Conservation (phyloP, 2,329 filamentous ascomycete genomes). For the Aspergillus awamori region DNA sequence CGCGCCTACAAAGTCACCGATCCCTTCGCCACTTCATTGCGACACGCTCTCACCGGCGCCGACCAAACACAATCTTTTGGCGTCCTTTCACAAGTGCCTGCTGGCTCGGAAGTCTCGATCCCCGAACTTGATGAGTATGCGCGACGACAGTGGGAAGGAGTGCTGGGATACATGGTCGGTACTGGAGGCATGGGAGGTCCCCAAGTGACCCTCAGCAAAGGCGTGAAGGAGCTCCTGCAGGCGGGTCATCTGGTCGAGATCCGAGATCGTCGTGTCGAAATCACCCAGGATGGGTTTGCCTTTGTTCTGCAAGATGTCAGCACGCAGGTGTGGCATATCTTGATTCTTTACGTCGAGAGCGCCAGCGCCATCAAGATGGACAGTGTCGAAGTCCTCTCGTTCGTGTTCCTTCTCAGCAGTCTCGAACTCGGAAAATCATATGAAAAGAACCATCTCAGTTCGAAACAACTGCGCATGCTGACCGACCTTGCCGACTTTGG, state of each 20-base stretch:
- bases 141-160: constrained; percentile 89
- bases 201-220: constrained; percentile 63
- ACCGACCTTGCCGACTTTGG: constrained; percentile 89
- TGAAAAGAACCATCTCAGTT: constrained; percentile 79
- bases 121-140: constrained; percentile 82
- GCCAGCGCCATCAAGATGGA: constrained; percentile 76
- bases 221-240: constrained; percentile 82
- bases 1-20: constrained; percentile 75
- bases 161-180: constrained; percentile 89
- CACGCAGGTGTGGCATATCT: constrained; percentile 92
- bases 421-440: constrained; percentile 91
- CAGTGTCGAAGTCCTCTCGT: constrained; percentile 89
- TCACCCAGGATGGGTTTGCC: constrained; percentile 91
- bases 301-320: constrained; percentile 95
- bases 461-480: constrained; percentile 85
- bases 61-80: constrained; percentile 88
- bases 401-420: constrained; percentile 92
- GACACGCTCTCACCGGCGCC: constrained; percentile 83
- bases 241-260: constrained; percentile 77
- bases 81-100: constrained; percentile 70
- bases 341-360: constrained; percentile 90
- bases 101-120: constrained; percentile 66
- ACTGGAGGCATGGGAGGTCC: constrained; percentile 52
- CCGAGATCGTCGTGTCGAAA: constrained; percentile 61
- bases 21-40: constrained; percentile 81